phyloP scores from a whole-genome alignment of 2,329 filamentous ascomycete species.

The Fusarium hainanense region DNA sequence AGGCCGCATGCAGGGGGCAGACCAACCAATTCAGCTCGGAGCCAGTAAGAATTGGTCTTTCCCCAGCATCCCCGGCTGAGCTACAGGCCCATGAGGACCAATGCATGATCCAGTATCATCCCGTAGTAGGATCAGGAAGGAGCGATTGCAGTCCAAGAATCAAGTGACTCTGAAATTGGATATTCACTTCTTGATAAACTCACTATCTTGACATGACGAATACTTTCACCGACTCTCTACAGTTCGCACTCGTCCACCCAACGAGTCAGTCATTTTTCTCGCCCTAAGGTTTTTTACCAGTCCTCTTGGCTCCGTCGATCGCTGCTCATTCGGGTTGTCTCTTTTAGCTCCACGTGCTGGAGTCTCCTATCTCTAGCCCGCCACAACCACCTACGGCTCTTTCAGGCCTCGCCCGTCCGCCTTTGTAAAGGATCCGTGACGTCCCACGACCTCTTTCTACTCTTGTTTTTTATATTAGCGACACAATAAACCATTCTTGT shows the following conservation, averaged over 20 bases:
- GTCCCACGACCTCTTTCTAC: conserved; percentile 34
- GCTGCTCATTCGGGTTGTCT: conserved; percentile 40
- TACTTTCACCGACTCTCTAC: neutral
- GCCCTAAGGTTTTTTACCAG: neutral
- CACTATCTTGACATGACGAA: neutral
- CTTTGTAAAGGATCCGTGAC: conserved; percentile 25
- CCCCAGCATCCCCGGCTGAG: conserved; percentile 20
- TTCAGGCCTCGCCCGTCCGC: conserved; percentile 30
- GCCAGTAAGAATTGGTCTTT: conserved; percentile 21
- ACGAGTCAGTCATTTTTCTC: conserved; percentile 11
- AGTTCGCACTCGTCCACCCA: neutral
- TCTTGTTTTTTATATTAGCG: conserved; percentile 10
- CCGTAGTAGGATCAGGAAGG: conserved; percentile 35
- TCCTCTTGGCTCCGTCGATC: conserved; percentile 37
- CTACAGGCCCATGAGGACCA: conserved; percentile 20
- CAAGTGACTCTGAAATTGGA: conserved; percentile 26
- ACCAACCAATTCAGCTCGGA: conserved; percentile 18
- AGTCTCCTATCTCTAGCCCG: conserved; percentile 41
- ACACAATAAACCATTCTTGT: conserved; percentile 19
- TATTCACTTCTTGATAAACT: conserved; percentile 6
- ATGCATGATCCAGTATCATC: conserved; percentile 30
- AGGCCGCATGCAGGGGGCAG: conserved; percentile 45
- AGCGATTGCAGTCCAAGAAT: conserved; percentile 20
- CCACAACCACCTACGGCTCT: conserved; percentile 35
- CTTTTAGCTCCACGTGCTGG: conserved; percentile 44